Evolutionary conservation across 2,329 filamentous ascomycete genomes (phyloP), one percentile per base, ranked within the genome.

Genomic region (Aspergillus brasiliensis): DNA sequence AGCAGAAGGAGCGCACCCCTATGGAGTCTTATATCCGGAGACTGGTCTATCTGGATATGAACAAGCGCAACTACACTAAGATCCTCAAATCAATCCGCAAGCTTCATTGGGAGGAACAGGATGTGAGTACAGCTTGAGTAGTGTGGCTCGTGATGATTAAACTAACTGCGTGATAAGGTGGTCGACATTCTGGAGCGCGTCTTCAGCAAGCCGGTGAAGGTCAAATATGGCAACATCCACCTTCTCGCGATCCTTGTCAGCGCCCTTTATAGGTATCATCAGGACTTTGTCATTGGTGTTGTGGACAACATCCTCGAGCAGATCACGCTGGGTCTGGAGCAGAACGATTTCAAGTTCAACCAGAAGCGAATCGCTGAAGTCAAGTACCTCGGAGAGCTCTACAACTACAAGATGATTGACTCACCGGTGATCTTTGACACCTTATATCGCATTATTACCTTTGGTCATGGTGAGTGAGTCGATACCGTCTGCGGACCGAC

Each of bases 341-440:
- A 93, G 67, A 98, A 98, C 69, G 95, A 99, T 73, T 99, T 97
- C 83, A 93, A 96, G 70, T 96, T 92, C 79, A 97, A 96, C 73
- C 95, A 99, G 77, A 89, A 93, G 61, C 89, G 95, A 21, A 89
- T 99, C 63, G 91, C 96, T 2, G 94, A 98, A 75, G 91, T 97
- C 71, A 98, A 97, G 74, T 99, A 97, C 73, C 83, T 99, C 5
- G 93, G 91, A 21, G 95, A 99, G 77, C 85, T 99, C 8, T 99
- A 99, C 80, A 97, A 97, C 71, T 99, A 98, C 74, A 91, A 95
- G 59, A 91, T 99, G 86, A 85, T 99, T 38, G 95, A 99, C 75
- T 95, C 96, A 46, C 91, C 91, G 0, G 90, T 98, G 23, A 90
- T 99, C 54, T 99, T 99, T 69, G 95, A 99, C 71, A 91, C 90